These are phyloP conservation scores for Hortiboletus campestris DNA, from an alignment of 768 basidiomycete species.

Conservation along the genomic window DNA sequence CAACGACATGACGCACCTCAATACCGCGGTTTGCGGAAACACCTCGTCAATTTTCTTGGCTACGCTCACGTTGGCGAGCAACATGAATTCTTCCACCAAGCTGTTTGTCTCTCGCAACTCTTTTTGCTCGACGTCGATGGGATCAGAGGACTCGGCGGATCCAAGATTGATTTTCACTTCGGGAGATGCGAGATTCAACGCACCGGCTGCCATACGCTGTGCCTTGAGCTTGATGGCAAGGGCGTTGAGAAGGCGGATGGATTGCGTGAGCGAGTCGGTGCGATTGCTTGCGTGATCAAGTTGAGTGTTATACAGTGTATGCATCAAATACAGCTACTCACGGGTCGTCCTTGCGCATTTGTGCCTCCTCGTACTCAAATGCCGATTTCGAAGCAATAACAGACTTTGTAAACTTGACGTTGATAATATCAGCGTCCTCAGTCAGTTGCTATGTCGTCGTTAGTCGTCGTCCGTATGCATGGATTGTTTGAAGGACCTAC, in stretches of 20 bases:
- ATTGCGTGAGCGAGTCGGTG: slow-evolving; percentile 77
- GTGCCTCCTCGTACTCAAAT: slow-evolving; percentile 96
- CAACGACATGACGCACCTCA: slow-evolving; percentile 50
- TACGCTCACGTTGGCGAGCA: slow-evolving; percentile 94
- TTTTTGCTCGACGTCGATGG: slow-evolving; percentile 97
- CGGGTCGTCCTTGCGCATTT: slow-evolving; percentile 90
- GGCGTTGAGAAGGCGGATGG: slow-evolving; percentile 84
- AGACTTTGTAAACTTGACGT: slow-evolving; percentile 90
- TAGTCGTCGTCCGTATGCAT: background rate
- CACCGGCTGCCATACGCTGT: slow-evolving; percentile 91
- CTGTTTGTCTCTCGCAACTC: slow-evolving; percentile 91
- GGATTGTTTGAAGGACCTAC: slow-evolving; percentile 39
- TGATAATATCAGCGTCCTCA: slow-evolving; percentile 83
- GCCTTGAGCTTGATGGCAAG: slow-evolving; percentile 85
- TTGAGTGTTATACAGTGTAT: background rate
- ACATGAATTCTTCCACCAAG: slow-evolving; percentile 98
- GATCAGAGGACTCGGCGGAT: slow-evolving; percentile 89
- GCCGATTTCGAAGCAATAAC: slow-evolving; percentile 96
- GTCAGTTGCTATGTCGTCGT: slow-evolving; percentile 70
- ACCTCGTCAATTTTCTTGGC: slow-evolving; percentile 89
- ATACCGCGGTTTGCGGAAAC: slow-evolving; percentile 93
- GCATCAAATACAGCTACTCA: slow-evolving; percentile 36
- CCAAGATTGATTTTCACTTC: slow-evolving; percentile 98
- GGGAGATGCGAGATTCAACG: slow-evolving; percentile 94
- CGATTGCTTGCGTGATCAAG: slow-evolving; percentile 48